phyloP scores from a whole-genome alignment of 2,329 filamentous ascomycete species.

The Phaeosphaeria sp. region DNA sequence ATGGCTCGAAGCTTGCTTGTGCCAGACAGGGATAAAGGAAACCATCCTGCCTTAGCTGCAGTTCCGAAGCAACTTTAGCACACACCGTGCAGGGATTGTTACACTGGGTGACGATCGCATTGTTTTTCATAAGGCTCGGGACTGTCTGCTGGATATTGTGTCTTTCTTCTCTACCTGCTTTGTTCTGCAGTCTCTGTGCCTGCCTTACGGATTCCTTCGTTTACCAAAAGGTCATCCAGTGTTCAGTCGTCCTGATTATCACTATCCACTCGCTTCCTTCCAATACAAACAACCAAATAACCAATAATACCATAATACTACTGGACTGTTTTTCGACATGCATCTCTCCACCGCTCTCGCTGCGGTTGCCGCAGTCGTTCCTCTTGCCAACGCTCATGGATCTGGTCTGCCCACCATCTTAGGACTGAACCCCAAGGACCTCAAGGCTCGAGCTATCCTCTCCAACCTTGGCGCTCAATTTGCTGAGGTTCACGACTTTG shows the following conservation, averaged over 20 bases:
- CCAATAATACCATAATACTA: conserved; percentile 34
- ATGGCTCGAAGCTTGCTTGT: conserved; percentile 14
- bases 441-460: conserved; percentile 43
- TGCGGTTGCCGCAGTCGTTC: conserved; percentile 35
- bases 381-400: conserved; percentile 41
- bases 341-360: conserved; percentile 42
- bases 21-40: conserved; percentile 16
- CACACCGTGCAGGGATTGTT: conserved; percentile 19
- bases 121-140: conserved; percentile 26
- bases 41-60: conserved; percentile 15
- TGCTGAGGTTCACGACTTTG: conserved; percentile 26
- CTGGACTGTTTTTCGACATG: conserved; percentile 31
- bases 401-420: conserved; percentile 39
- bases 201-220: conserved; percentile 20
- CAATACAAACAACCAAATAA: conserved; percentile 14
- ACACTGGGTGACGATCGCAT: conserved; percentile 20
- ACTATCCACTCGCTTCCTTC: conserved; percentile 42
- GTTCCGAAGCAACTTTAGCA: conserved; percentile 30
- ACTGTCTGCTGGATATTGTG: conserved; percentile 10
- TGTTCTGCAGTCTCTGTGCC: not conserved
- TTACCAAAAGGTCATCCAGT: conserved; percentile 32
- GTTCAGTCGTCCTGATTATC: conserved; percentile 32
- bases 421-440: conserved; percentile 42
- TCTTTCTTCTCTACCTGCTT: conserved; percentile 12
- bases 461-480: conserved; percentile 34